Evolutionary conservation across 169 alveolate species (phyloP), one percentile per base, ranked within the genome.

Genomic region (Babesia gibsoni): DNA sequence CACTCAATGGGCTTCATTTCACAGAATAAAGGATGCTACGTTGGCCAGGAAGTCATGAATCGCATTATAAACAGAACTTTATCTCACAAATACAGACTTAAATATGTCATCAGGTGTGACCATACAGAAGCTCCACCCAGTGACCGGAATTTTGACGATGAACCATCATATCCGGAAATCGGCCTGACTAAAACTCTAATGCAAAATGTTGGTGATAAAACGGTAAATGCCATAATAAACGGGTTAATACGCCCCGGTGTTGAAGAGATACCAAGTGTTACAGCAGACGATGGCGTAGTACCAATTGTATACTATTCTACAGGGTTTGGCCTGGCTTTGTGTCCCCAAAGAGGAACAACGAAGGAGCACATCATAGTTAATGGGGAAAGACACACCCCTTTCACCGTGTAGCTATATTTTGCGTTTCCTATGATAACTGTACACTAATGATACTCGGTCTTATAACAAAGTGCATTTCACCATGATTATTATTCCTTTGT

Each of bases 11-110:
- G 78, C 33, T 83, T 75, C 69, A 41, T 87, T 37, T 27, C 84
- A 6, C 43, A 66, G 25, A 82, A 82, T 63, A 87, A 87, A 64
- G 92, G 92, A 0, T 87, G 92, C 33, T 87, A 82, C 48, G 84
- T 83, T 18, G 92, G 92, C 45, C 92, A 87, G 48, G 92, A 87
- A 49, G 81, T 80, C 18, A 75, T 87, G 67, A 87, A 87, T 54
- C 79, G 90, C 35, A 58, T 78, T 2, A 25, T 75, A 27, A 87
- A 82, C 48, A 73, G 79, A 30, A 79, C 77, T 33, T 67, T 87
- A 63, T 67, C 75, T 52, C 82, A 78, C 48, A 82, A 83, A 50
- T 87, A 87, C 72, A 50, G 63, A 41, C 49, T 87, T 27, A 41
- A 58, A 16, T 53, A 61, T 46, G 43, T 83, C 50, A 59, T 84